These are phyloP conservation scores for Kondoa malvinella DNA, from an alignment of 768 basidiomycete species.

Conservation along the genomic window DNA sequence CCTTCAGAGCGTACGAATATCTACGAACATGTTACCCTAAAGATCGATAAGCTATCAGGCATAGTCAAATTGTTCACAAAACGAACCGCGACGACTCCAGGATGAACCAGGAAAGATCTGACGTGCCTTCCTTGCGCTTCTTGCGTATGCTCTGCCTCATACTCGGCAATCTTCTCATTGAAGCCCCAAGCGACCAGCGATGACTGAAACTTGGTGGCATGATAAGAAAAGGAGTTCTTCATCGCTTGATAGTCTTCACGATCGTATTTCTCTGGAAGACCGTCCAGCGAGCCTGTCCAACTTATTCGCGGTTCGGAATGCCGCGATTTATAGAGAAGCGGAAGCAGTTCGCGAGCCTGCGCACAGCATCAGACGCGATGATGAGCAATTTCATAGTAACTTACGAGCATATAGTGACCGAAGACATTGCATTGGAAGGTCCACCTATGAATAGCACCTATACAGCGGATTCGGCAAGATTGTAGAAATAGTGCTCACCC, in stretches of 20 bases:
- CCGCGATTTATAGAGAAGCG: not conserved
- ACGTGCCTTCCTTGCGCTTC: not conserved
- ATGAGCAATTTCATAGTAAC: not conserved
- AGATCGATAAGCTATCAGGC: not conserved
- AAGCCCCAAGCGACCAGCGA: not conserved
- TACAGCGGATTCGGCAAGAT: not conserved
- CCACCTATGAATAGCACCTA: not conserved
- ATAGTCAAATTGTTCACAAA: not conserved
- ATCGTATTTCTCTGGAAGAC: slow-evolving; percentile 5
- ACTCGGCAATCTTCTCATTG: not conserved
- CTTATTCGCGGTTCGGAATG: slow-evolving; percentile 3
- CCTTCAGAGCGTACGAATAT: no score
- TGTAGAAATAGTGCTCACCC: not conserved
- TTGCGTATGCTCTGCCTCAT: not conserved
- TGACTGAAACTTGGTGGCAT: not conserved
- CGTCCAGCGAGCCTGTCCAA: slow-evolving; percentile 8
- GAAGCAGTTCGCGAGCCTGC: not conserved
- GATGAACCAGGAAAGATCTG: slow-evolving; percentile 1
- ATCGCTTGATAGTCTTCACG: slow-evolving; percentile 1
- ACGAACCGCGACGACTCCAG: slow-evolving; percentile 3
- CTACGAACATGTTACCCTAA: slow-evolving; percentile 8
- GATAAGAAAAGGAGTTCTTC: not conserved
- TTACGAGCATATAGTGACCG: slow-evolving; percentile 9
- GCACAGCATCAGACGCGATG: not conserved
- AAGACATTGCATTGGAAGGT: slow-evolving; percentile 8